phyloP scores from a whole-genome alignment of 2,329 filamentous ascomycete species.

The Alternaria brassicicola region DNA sequence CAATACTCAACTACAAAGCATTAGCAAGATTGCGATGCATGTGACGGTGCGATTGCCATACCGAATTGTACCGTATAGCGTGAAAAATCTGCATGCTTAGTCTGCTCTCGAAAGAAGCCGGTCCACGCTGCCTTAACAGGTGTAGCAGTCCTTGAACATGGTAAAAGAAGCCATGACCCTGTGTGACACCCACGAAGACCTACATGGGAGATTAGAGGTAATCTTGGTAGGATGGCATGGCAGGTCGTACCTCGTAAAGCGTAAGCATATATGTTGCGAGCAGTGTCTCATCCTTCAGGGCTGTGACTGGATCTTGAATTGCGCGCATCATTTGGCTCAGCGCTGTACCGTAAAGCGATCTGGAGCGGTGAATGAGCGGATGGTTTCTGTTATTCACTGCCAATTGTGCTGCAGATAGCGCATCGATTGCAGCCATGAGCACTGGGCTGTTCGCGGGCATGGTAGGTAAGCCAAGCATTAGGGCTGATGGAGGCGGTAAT shows the following conservation, averaged over 20 bases:
- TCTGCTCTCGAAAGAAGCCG: constrained; percentile 37
- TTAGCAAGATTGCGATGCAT: constrained; percentile 12
- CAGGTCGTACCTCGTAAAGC: constrained; percentile 37
- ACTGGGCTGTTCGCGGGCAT: constrained; percentile 41
- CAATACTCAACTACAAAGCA: constrained; percentile 37
- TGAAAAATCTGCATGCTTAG: constrained; percentile 44
- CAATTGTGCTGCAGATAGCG: constrained; percentile 44
- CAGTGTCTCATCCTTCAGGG: constrained; percentile 43
- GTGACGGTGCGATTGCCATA: constrained; percentile 13
- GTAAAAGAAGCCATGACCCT: constrained; percentile 47
- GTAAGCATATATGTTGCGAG: constrained; percentile 45
- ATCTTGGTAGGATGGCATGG: neutral
- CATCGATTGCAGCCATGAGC: constrained; percentile 41
- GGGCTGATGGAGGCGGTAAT: constrained; percentile 44
- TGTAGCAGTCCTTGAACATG: constrained; percentile 46
- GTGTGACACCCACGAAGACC: constrained; percentile 45
- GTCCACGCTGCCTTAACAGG: constrained; percentile 41
- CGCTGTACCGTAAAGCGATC: constrained; percentile 45
- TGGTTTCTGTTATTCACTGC: constrained; percentile 40
- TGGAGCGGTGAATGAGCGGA: constrained; percentile 40
- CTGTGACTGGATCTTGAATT: constrained; percentile 35
- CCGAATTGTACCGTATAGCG: constrained; percentile 46
- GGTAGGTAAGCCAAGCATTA: constrained; percentile 42
- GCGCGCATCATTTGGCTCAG: constrained; percentile 40
- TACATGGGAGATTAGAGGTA: constrained; percentile 13